Evolutionary conservation across 2,329 filamentous ascomycete genomes (phyloP), one percentile per base, ranked within the genome.

Genomic region (Scortechinia acanthostroma): DNA sequence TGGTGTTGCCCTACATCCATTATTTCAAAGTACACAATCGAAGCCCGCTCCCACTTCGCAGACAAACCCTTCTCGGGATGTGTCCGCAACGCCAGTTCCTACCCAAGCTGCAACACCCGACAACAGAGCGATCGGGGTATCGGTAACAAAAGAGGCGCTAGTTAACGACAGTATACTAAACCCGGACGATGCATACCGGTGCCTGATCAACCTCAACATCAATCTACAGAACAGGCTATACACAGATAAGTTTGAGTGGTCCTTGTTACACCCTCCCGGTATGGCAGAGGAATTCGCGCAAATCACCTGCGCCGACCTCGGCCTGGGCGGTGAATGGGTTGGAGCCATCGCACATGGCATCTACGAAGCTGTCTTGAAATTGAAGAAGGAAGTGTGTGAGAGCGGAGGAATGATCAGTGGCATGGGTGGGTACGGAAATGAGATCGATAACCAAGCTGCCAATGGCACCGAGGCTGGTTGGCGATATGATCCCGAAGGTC

Each of bases 211-310:
- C 40, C 71, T 98, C 40, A 95, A 87, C 59, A 87, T 98, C 56
- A 96, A 95, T 58, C 75, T 97, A 19, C 83, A 90, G 45, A 95
- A 94, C 46, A 83, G 87, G 54, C 76, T 97, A 13, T 97, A 96
- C 63, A 94, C 88, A 3, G 93, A 98, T 71, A 95, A 91, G 58
- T 97, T 98, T 51, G 91, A 97, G 61, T 97, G 91, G 91, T 97
- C 91, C 3, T 71, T 98, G 17, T 73, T 95, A 16, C 91, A 97
- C 56, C 90, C 91, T 2, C 86, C 90, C 2, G 91, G 91, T 19
- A 90, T 91, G 35, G 89, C 93, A 0, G 91, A 98, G 62, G 80
- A 85, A 13, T 97, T 97, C 61, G 91, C 93, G 23, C 89, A 88
- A 58, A 81, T 89, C 51, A 97, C 93, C 0, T 97, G 93, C 59